phyloP scores from a whole-genome alignment of 805 yeast genomes.

The Suhomyces sp. region DNA sequence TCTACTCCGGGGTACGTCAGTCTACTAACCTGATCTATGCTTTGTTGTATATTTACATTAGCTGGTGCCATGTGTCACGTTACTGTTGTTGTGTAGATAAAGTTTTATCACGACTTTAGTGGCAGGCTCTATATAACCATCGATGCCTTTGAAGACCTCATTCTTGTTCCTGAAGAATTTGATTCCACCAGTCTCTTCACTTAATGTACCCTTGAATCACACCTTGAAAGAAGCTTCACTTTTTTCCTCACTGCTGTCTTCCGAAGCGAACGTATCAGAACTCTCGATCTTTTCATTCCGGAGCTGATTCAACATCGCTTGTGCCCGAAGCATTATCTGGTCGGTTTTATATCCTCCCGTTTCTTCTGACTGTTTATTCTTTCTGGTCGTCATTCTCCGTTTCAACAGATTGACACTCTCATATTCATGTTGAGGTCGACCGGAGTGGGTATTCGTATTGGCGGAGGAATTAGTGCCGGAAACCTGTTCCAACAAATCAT shows the following conservation, averaged over 20 bases:
- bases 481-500: slow-evolving; percentile 17
- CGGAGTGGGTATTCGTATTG: slow-evolving; percentile 1
- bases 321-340: slow-evolving; percentile 37
- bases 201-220: too few relatives aligned
- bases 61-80: too few relatives aligned
- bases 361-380: slow-evolving; percentile 13
- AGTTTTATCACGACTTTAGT: too few relatives aligned
- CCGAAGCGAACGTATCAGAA: slow-evolving; percentile 1
- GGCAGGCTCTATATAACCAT: too few relatives aligned
- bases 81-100: too few relatives aligned
- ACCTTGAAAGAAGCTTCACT: too few relatives aligned
- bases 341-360: slow-evolving; percentile 18
- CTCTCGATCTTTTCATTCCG: slow-evolving; percentile 16
- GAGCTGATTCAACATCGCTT: slow-evolving; percentile 39
- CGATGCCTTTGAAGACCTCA: too few relatives aligned
- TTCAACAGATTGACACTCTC: slow-evolving; percentile 40
- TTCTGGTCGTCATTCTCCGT: slow-evolving; percentile 38
- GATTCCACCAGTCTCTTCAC: too few relatives aligned
- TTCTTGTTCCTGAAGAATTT: too few relatives aligned
- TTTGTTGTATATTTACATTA: too few relatives aligned
- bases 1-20: too few relatives aligned
- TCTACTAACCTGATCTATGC: too few relatives aligned
- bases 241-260: slow-evolving; percentile 1
- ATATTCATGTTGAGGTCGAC: slow-evolving; percentile 20
- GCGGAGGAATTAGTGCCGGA: not conserved